Evolutionary conservation across 345 rosid species (phyloP), one percentile per base, ranked within the genome.

Genomic region (Orychophragmus violaceus): DNA sequence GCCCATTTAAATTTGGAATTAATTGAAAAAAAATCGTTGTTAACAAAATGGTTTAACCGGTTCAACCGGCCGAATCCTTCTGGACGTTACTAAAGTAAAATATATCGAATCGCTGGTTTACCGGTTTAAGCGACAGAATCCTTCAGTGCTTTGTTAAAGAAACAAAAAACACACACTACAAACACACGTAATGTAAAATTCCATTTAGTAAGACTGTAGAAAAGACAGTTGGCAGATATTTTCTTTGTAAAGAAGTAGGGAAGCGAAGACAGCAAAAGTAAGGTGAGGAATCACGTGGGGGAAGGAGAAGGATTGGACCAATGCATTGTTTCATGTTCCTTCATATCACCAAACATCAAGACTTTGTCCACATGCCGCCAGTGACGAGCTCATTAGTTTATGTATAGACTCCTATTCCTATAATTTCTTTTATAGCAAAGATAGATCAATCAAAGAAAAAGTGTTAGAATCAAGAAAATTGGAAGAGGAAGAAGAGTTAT

Each of bases 261-360:
- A 29, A 61, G 46, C 35, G 45, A 52, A 50, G 45, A 70, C 68
- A 70, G 55, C 68, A 61, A 70, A 70, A 70, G 62, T 44, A 42
- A 62, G 49, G 37, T 53, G 68, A 28, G 18, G 24, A 13, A 33
- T 62, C 75, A 71, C 75, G 57, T 71, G 63, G 75, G 75, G 68
- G 68, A 11, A 17, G 36, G 18, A 22, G 24, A 6, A 59, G n/a
- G 45, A 72, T 72, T 72, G 76, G 71, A 49, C 76, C 76, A 66
- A 65, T 19, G 32, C 45, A 37, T 36, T 19, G 64, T 16, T 23
- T 72, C 76, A 64, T 64, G 71, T 72, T 71, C 58, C 24, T 61
- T 53, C 52, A 5, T 23, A 29, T 53, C 19, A 28, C 52, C 44
- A 64, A 64, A 36, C 70, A 16, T 33, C 75, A 71, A 71, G 66